Evolutionary conservation across 2,329 filamentous ascomycete genomes (phyloP), one percentile per base, ranked within the genome.

Genomic region (Epichloe glyceriae): DNA sequence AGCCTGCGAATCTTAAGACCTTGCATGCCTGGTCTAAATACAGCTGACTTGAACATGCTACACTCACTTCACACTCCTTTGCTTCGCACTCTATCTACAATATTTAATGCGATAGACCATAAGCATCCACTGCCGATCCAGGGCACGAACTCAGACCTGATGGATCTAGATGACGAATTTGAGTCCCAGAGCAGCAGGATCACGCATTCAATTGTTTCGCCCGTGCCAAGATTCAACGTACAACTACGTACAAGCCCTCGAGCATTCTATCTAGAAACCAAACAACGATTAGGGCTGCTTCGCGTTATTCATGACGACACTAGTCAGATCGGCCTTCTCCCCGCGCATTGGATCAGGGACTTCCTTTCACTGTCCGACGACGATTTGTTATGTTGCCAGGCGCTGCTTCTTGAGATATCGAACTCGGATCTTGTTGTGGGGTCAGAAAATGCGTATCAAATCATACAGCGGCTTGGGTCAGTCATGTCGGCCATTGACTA

Each of bases 151-250:
- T 56, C 68, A 2, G 79, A 83, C 56, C 61, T 73, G 5, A 84
- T 86, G 80, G 82, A 87, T 50, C 60, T 88, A 5, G 85, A 88
- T 58, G 73, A 78, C 12, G 76, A 78, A 2, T 81, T 84, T 50
- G 76, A 79, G 40, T 80, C 80, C 0, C 79, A 84, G 56, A 70
- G 70, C 49, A 81, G 74, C 54, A 71, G 71, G 22, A 67, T 62
- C 26, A 72, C 69, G 15, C 53, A 61, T 1, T 62, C 69, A 33
- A 68, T 66, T 34, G 52, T 56, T 1, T 58, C 65, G 19, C 61
- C 74, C 15, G 61, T 80, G 41, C 70, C 79, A 41, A 71, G 77
- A 17, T 67, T 69, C 19, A 71, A 72, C 42, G 60, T 65, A 6
- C 62, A 71, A 12, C 61, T 78, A 41, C 59, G 61, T 17, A 56